Percentiles rank a stretch among this genome's conserved stretches.
Evolutionary conservation across 2,329 filamentous ascomycete genomes (phyloP).

Genomic region (Metarhizium humberi): DNA sequence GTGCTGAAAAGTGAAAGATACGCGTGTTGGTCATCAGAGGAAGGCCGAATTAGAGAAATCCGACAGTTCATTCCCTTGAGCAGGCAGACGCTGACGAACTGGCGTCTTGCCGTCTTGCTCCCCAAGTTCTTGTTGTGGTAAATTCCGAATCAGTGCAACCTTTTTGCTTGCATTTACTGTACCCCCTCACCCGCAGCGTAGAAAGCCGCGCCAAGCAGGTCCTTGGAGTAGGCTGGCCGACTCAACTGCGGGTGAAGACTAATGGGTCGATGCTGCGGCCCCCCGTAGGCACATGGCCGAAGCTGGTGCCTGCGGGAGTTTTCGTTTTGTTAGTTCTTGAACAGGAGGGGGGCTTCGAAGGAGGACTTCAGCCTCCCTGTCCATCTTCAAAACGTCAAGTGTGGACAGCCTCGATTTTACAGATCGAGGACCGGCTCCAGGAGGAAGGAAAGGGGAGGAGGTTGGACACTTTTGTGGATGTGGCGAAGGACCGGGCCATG

Average conservation of each 20-base stretch:
- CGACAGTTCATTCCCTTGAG: constrained; percentile 26
- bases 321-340: constrained; percentile 23
- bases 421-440: constrained; percentile 16
- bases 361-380: constrained; percentile 1
- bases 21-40: constrained; percentile 3
- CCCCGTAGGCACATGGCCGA: constrained; percentile 21
- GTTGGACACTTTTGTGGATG: constrained; percentile 14
- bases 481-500: constrained; percentile 19
- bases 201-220: constrained; percentile 33
- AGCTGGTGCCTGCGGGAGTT: constrained; percentile 18
- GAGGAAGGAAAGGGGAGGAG: constrained; percentile 3
- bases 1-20: neutral
- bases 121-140: constrained; percentile 17
- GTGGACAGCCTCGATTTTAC: constrained; percentile 14
- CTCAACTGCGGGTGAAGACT: constrained; percentile 20
- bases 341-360: constrained; percentile 7
- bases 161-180: constrained; percentile 14
- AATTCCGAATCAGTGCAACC: constrained; percentile 5
- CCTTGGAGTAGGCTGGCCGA: constrained; percentile 21
- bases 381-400: constrained; percentile 8
- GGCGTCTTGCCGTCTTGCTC: constrained; percentile 20
- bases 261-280: constrained; percentile 47
- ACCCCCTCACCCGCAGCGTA: constrained; percentile 19
- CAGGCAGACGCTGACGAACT: constrained; percentile 15
- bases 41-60: constrained; percentile 18